These are phyloP conservation scores for Fusarium succisae DNA, from an alignment of 2,329 filamentous ascomycete species.

Conservation along the genomic window DNA sequence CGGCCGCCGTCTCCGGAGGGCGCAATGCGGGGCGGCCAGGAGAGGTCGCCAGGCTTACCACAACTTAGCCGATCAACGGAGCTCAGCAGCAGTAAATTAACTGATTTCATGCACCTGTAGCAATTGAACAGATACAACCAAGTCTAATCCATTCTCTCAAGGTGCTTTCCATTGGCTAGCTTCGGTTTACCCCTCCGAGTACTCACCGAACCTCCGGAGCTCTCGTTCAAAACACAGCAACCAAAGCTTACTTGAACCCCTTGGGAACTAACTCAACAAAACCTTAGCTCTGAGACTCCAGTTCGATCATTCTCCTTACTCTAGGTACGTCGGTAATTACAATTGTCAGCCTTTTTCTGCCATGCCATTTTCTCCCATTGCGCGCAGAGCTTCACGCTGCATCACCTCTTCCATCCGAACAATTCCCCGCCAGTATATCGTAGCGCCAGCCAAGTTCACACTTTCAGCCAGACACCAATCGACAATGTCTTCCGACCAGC, in stretches of 20 bases:
- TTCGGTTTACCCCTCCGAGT: constrained; percentile 25
- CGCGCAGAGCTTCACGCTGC: constrained; percentile 38
- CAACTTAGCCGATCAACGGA: constrained; percentile 39
- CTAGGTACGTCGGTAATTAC: constrained; percentile 28
- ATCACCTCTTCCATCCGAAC: constrained; percentile 28
- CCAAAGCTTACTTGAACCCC: constrained; percentile 16
- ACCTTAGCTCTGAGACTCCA: constrained; percentile 3
- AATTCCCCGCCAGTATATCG: constrained; percentile 20
- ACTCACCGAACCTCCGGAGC: constrained; percentile 22
- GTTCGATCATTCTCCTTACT: background rate
- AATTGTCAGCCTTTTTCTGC: constrained; percentile 1
- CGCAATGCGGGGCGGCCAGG: constrained; percentile 24
- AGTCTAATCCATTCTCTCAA: constrained; percentile 4
- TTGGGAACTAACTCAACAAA: constrained; percentile 5
- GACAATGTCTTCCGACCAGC: constrained; percentile 60
- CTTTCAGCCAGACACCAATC: constrained; percentile 46
- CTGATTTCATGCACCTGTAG: constrained; percentile 6
- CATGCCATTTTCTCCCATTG: constrained; percentile 38
- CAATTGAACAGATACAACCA: background rate
- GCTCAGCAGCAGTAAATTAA: constrained; percentile 21
- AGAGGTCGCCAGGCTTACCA: constrained; percentile 1
- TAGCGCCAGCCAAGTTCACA: constrained; percentile 44
- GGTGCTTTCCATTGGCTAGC: constrained; percentile 4
- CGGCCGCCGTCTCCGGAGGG: constrained; percentile 31
- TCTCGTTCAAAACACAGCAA: constrained; percentile 18